phyloP scores from a whole-genome alignment of 805 yeast species.

The Kurtzmaniella fragi region DNA sequence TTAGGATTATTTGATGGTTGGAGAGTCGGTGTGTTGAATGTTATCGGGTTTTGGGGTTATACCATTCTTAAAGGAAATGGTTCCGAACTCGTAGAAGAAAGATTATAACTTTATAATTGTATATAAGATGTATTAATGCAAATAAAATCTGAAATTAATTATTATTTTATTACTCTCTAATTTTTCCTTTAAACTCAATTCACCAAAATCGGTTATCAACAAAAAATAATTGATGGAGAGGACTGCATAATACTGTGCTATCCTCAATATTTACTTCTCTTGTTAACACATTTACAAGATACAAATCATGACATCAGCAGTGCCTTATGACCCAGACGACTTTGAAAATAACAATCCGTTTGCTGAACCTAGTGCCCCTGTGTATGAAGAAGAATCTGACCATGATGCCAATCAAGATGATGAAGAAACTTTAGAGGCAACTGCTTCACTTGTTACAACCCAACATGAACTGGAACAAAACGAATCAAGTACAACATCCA shows the following conservation, averaged over 20 bases:
- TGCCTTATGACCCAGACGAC: conserved; percentile 44
- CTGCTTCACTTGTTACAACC: conserved; percentile 36
- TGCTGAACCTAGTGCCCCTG: conserved; percentile 29
- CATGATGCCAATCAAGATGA: conserved; percentile 4
- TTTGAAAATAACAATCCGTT: conserved; percentile 42
- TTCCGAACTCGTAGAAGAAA: conserved; percentile 29
- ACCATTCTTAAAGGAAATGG: conserved; percentile 50
- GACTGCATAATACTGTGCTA: too few relatives aligned
- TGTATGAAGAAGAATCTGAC: conserved; percentile 3
- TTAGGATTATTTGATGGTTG: conserved; percentile 74
- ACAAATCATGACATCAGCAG: conserved; percentile 33
- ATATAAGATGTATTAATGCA: too few relatives aligned
- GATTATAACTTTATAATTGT: conserved; percentile 12
- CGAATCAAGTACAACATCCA: conserved; percentile 5
- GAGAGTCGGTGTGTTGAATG: conserved; percentile 78
- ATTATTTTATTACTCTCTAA: too few relatives aligned
- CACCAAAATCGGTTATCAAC: too few relatives aligned
- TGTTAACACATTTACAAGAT: conserved; percentile 3
- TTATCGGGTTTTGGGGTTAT: conserved; percentile 80
- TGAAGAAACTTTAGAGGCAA: conserved; percentile 4
- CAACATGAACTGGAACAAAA: conserved; percentile 13
- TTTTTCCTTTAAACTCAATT: too few relatives aligned
- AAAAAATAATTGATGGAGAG: too few relatives aligned
- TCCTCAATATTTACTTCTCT: too few relatives aligned
- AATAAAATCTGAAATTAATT: too few relatives aligned